Base-by-base conservation (phyloP, 345 rosid species). In the Eutrema yunnanense region DNA sequence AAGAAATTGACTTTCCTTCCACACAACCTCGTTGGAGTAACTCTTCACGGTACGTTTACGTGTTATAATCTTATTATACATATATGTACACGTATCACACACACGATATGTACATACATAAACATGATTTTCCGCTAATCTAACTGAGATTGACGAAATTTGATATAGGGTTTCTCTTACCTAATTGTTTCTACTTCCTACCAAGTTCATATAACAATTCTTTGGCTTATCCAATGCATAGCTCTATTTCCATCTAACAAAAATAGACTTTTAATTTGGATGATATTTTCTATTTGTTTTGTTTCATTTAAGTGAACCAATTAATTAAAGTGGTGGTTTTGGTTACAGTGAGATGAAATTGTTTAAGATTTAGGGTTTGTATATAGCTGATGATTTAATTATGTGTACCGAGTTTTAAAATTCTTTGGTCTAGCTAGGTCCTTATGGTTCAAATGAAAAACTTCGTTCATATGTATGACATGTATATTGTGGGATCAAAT, bases 11-110 rank as follows among this genome's bases (percentile, higher is more conserved):
- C 57, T 67, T 61, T 50, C 70, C 88, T 55, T 77, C 86, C 30
- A 42, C 82, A 64, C 76, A 81, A 14, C 80, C 86, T 69, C 83
- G 83, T 4, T 88, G 96, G 94, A 85, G 89, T 69, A 88, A 90
- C 78, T 84, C 90, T 67, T 90, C 92, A 56, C 84, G 96, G 96
- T 90, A 85, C 65, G 65, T 74, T 54, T 65, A 65, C 62, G 44
- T 76, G 33, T 40, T 42, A 14, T 48, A 55, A 29, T 46, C 46
- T 67, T 51, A 42, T 26, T 19, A 42, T 62, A 43, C 38, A 51
- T 68, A 34, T 50, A 33, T 51, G 29, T 27, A n/a, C 33, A 38
- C 22, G 22, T 40, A 43, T 36, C 55, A 72, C 59, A 56, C 59
- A 56, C 37, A 65, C 60, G 43, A 58, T 40, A 41, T 10, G 52